Evolutionary conservation across 148 eudicot species (phyloP).

Genomic region (Camellia granthamiana): DNA sequence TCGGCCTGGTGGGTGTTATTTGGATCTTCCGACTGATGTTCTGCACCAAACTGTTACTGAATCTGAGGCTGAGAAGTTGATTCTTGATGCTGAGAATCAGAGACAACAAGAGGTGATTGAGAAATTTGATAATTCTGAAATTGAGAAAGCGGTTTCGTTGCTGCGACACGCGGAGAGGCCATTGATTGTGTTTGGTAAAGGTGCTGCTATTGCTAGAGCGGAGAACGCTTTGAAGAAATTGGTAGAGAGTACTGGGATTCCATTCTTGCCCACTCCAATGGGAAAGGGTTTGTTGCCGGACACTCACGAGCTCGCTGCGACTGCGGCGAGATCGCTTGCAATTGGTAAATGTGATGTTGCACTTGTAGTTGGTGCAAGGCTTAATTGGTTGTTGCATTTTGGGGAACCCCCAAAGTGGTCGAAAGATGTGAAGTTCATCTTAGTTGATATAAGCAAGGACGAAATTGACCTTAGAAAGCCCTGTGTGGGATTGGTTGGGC

Average conservation of each 20-base stretch:
- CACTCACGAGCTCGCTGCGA: constrained; percentile 77
- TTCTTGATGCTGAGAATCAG: constrained; percentile 31
- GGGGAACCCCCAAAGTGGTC: constrained; percentile 96
- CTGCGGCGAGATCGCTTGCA: constrained; percentile 83
- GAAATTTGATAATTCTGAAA: constrained; percentile 15
- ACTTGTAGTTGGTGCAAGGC: constrained; percentile 77
- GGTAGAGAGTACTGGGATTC: constrained; percentile 79
- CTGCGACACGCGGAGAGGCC: constrained; percentile 69
- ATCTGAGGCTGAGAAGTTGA: constrained; percentile 52
- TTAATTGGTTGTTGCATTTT: constrained; percentile 94
- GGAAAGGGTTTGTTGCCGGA: constrained; percentile 94
- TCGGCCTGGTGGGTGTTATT: constrained; percentile 82
- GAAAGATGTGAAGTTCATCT: constrained; percentile 79
- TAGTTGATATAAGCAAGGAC: constrained; percentile 70
- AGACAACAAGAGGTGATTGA: background rate
- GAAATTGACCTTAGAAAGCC: constrained; percentile 80
- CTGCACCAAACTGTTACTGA: constrained; percentile 62
- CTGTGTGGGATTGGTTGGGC: constrained; percentile 72
- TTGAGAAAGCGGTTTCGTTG: constrained; percentile 54
- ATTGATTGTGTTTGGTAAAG: constrained; percentile 84
- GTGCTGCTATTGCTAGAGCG: constrained; percentile 69
- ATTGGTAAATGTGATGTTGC: constrained; percentile 96
- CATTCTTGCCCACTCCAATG: constrained; percentile 96
- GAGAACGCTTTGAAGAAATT: constrained; percentile 50
- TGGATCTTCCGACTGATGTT: constrained; percentile 79